Percentiles rank a stretch among this genome's conserved stretches.
Evolutionary conservation across 2,329 filamentous ascomycete genomes (phyloP).

Genomic region (Salinomyces thailandicus): DNA sequence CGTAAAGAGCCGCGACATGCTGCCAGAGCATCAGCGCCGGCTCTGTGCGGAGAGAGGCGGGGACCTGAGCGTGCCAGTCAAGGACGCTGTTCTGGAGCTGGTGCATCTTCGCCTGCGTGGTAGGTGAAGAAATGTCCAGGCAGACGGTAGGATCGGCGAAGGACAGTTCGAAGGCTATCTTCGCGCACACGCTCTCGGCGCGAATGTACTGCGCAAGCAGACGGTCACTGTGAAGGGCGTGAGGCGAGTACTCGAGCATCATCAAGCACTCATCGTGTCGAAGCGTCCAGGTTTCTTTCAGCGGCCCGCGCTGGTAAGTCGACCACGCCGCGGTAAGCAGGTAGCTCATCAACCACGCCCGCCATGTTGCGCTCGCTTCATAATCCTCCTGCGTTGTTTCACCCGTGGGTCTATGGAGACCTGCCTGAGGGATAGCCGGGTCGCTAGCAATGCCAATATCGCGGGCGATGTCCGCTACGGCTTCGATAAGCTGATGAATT

Average conservation of each 20-base stretch:
- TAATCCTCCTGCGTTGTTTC: neutral
- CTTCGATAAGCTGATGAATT: constrained; percentile 1
- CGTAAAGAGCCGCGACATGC: constrained; percentile 17
- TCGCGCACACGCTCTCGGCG: constrained; percentile 15
- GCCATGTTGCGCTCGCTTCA: constrained; percentile 2
- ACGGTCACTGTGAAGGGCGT: constrained; percentile 9
- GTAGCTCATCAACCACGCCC: constrained; percentile 12
- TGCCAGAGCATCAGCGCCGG: constrained; percentile 15
- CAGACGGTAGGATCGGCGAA: constrained; percentile 8
- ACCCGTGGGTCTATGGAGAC: neutral
- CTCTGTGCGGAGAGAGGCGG: constrained; percentile 7
- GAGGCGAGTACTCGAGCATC: constrained; percentile 11
- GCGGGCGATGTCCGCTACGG: neutral
- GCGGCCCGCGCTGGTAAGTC: constrained; percentile 5
- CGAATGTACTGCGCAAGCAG: constrained; percentile 18
- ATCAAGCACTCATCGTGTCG: constrained; percentile 15
- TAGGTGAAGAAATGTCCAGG: constrained; percentile 13
- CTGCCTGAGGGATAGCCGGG: neutral
- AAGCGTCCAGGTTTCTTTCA: constrained; percentile 10
- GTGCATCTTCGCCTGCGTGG: constrained; percentile 12
- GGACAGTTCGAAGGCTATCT: constrained; percentile 14
- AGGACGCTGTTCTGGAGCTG: constrained; percentile 14
- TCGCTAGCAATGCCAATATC: neutral
- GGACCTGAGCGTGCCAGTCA: constrained; percentile 17
- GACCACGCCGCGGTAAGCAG: constrained; percentile 6